Conservation (phyloP, 2,329 filamentous ascomycete species). For the Grosmannia penicillata region DNA sequence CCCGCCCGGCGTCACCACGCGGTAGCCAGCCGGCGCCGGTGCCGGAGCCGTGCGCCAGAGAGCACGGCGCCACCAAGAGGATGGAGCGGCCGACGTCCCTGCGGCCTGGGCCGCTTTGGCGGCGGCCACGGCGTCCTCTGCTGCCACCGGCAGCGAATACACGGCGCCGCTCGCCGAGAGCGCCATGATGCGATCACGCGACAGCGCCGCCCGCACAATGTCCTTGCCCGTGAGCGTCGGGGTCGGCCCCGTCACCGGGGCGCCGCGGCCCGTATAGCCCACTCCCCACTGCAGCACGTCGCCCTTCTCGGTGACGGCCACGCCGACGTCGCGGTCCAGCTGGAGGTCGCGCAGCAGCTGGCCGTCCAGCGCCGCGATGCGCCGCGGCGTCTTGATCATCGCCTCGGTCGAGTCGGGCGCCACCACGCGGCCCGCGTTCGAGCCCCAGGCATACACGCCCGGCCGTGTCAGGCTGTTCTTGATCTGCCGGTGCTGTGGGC, state of each 20-base stretch:
- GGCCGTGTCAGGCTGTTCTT: conserved; percentile 70
- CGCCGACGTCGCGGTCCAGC: conserved; percentile 67
- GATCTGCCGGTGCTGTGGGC: conserved; percentile 82
- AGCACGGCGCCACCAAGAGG: conserved; percentile 45
- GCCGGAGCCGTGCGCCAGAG: conserved; percentile 43
- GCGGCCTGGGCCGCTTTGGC: background rate
- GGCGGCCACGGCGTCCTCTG: conserved; percentile 39
- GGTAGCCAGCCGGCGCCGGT: conserved; percentile 38
- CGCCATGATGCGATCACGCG: conserved; percentile 69
- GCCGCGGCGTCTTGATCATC: conserved; percentile 64
- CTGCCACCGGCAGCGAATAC: conserved; percentile 72
- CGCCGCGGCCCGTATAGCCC: conserved; percentile 32
- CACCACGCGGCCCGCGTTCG: conserved; percentile 71
- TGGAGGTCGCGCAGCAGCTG: conserved; percentile 77
- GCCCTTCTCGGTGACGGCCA: conserved; percentile 74
- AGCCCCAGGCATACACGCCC: conserved; percentile 88
- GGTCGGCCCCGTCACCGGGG: conserved; percentile 34
- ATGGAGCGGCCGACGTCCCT: background rate
- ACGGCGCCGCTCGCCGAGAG: conserved; percentile 61
- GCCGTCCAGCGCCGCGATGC: conserved; percentile 71
- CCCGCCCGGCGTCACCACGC: conserved; percentile 49
- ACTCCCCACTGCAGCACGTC: conserved; percentile 86
- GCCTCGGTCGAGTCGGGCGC: conserved; percentile 67
- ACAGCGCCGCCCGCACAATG: conserved; percentile 60
- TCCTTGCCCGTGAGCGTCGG: conserved; percentile 71